Percentiles rank a stretch among this genome's conserved stretches.
These are phyloP conservation scores for Botrytis fragariae DNA, from an alignment of 2,329 filamentous ascomycete species.

Conservation along the genomic window DNA sequence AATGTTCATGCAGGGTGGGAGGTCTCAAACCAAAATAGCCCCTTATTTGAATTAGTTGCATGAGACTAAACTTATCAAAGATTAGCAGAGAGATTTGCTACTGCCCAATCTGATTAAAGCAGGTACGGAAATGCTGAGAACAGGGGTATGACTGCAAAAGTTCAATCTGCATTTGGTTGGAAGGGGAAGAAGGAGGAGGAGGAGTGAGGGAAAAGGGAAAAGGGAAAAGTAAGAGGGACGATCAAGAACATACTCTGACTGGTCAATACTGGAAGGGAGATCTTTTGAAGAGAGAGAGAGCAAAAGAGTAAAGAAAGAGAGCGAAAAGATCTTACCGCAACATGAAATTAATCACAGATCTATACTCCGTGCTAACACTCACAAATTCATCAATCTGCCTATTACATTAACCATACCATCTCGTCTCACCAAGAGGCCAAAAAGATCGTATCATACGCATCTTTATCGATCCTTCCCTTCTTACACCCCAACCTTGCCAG, in stretches of 20 bases:
- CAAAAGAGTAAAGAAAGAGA: not conserved
- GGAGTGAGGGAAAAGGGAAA: no score
- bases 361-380: not conserved
- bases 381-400: not conserved
- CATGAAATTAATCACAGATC: not conserved
- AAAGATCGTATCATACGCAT: not conserved
- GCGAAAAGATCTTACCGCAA: not conserved
- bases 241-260: not conserved
- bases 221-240: not conserved
- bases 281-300: not conserved
- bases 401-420: not conserved
- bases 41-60: constrained; percentile 1
- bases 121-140: not conserved
- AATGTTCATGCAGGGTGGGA: constrained; percentile 6
- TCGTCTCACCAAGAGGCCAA: not conserved
- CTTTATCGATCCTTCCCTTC: constrained; percentile 6
- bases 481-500: not conserved
- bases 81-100: not conserved
- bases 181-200: not conserved
- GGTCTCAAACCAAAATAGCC: constrained; percentile 11
- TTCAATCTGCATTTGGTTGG: not conserved
- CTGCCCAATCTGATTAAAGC: constrained; percentile 9
- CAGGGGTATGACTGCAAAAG: not conserved
- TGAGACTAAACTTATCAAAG: not conserved
- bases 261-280: not conserved